phyloP scores from a whole-genome alignment of 768 basidiomycete species.

The Leccinum incarnatum region DNA sequence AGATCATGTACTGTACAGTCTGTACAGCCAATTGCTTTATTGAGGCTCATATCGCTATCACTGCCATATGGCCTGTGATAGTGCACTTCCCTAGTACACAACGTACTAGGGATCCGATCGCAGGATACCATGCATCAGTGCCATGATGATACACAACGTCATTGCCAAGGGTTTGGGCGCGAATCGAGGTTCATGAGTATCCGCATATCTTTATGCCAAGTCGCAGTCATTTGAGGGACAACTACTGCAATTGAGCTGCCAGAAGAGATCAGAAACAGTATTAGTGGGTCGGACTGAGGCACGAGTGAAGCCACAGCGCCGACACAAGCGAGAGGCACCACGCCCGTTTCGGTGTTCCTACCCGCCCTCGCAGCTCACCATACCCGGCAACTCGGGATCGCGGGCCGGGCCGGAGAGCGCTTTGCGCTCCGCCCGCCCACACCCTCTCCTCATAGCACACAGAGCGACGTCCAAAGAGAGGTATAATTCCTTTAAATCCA shows the following conservation, averaged over 20 bases:
- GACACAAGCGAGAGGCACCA: too few species aligned
- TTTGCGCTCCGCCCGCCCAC: too few species aligned
- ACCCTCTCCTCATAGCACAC: too few species aligned
- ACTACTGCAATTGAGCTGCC: not conserved
- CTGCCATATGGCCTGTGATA: not conserved
- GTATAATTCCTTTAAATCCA: not conserved
- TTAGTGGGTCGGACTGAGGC: too few species aligned
- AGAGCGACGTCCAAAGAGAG: not conserved
- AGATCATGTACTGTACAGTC: not conserved
- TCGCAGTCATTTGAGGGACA: not conserved
- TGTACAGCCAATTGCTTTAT: not conserved
- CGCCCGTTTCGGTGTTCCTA: too few species aligned
- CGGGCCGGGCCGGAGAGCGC: too few species aligned
- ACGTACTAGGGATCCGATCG: too few species aligned
- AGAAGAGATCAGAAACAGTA: not conserved
- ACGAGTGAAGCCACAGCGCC: too few species aligned
- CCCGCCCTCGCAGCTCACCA: too few species aligned
- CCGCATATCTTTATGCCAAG: not conserved
- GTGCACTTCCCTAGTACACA: not conserved
- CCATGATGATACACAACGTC: not conserved
- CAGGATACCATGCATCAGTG: not conserved
- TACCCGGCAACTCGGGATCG: too few species aligned
- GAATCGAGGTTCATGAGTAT: not conserved
- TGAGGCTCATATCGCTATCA: not conserved
- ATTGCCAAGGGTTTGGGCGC: not conserved